These are phyloP conservation scores for Penicillium tannophilum DNA, from an alignment of 495 filamentous ascomycete species.

Conservation along the genomic window DNA sequence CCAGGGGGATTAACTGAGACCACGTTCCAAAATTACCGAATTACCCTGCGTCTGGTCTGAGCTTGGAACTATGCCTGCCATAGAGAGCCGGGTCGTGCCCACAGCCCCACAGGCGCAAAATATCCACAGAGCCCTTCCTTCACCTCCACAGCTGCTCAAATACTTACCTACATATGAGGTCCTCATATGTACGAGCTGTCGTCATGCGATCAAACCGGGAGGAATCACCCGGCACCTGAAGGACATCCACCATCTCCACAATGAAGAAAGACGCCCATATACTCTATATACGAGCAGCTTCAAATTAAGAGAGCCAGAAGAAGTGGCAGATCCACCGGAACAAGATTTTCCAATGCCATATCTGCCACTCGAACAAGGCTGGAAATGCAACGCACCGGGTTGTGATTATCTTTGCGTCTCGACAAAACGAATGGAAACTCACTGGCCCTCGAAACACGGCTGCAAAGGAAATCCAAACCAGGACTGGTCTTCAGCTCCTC, in stretches of 20 bases:
- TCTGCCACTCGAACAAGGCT: constrained; percentile 31
- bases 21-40: no score
- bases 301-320: constrained; percentile 21
- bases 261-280: constrained; percentile 23
- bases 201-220: constrained; percentile 38
- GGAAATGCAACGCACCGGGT: constrained; percentile 20
- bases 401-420: constrained; percentile 34
- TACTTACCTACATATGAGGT: constrained; percentile 25
- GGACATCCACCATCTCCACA: constrained; percentile 38
- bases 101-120: background rate
- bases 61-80: background rate
- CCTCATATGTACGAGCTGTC: constrained; percentile 33
- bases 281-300: constrained; percentile 26
- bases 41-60: background rate
- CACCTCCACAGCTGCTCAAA: constrained; percentile 24
- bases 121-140: background rate
- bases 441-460: constrained; percentile 29
- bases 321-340: constrained; percentile 20
- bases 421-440: constrained; percentile 34
- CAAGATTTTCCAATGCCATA: constrained; percentile 32
- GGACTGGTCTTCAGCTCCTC: constrained; percentile 19
- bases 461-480: constrained; percentile 6
- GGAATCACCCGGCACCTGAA: constrained; percentile 41
- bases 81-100: background rate
- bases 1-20: no score